These are phyloP conservation scores for Camelina sativa DNA, from an alignment of 345 rosid species.

Conservation along the genomic window DNA sequence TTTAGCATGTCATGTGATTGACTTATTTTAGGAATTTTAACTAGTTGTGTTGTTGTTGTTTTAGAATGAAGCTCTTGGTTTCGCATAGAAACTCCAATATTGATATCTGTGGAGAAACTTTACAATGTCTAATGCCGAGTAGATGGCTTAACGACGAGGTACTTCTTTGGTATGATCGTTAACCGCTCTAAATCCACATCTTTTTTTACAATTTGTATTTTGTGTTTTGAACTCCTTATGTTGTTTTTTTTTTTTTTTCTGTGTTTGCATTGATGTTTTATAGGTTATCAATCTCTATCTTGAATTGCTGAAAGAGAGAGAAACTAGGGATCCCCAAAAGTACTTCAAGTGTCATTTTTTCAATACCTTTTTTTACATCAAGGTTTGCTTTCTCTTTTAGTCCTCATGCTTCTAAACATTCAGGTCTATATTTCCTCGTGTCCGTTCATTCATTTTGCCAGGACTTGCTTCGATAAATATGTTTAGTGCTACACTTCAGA, in stretches of 20 bases:
- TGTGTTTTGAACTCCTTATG: too few relatives aligned
- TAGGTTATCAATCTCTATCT: constrained; percentile 88
- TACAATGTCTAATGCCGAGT: not conserved
- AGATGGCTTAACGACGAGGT: constrained; percentile 16
- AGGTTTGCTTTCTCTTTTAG: constrained; percentile 52
- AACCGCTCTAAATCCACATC: too few relatives aligned
- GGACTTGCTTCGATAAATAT: too few relatives aligned
- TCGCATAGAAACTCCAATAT: constrained; percentile 60
- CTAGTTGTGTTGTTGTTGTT: constrained; percentile 1
- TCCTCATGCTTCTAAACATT: not conserved
- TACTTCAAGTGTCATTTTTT: constrained; percentile 89
- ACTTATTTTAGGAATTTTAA: not conserved
- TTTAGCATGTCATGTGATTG: not conserved
- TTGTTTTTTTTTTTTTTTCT: not conserved
- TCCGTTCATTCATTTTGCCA: too few relatives aligned
- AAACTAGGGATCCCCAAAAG: constrained; percentile 74
- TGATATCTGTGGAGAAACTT: constrained; percentile 30
- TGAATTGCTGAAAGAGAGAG: constrained; percentile 89
- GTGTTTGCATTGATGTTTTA: not conserved
- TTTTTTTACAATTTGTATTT: too few relatives aligned
- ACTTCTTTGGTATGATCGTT: too few relatives aligned
- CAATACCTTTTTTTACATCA: constrained; percentile 85
- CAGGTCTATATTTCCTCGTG: too few relatives aligned
- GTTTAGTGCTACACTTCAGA: too few relatives aligned
- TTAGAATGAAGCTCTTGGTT: constrained; percentile 63